Base-by-base conservation (phyloP, 2,329 filamentous ascomycete species). In the Calonectria naviculata region DNA sequence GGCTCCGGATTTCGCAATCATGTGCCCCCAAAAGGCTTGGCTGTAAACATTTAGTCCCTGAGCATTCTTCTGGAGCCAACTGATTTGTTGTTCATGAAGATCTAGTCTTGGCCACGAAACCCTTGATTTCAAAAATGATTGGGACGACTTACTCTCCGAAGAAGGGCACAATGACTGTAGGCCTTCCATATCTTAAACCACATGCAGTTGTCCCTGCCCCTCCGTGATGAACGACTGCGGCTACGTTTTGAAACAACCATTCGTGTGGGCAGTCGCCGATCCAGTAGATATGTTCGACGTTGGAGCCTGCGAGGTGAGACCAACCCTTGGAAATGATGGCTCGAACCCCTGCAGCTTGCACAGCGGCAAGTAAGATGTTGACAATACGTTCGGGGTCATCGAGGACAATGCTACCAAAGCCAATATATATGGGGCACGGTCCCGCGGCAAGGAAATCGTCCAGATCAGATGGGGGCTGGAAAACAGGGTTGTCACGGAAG, bases 151-250 rank as follows among this genome's bases (percentile, higher is more conserved):
- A 73, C 73, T 78, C 74, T 17, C 93, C 93, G 74, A 95, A 95
- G 82, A 95, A 94, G 0, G 93, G 92, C 0, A 94, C 91, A 29
- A 94, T 89, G 84, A 93, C 90, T 0, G 91, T 94, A 0, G 92
- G 93, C 74, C 88, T 89, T 2, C 88, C 92, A 73, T 88, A 91
- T 76, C 91, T 91, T 17, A 94, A 83, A 0, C 92, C 92, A 38
- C 92, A 92, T 0, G 93, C 93, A 0, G 92, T 93, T 0, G 93
- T 94, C 1, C 93, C 93, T 0, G 93, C 93, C 8, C 93, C 93
- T 4, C 93, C 93, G 68, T 94, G 93, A 68, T 94, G 92, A 0
- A 94, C 88, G 1, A 92, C 92, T 0, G 90, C 91, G 19, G 84
- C 83, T 1, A 93, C 90, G 24, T 85, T 85, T 0, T 91, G 91